A percentile compares a stretch with the other conserved stretches of the same genome.
phyloP scores from a whole-genome alignment of 352 stramenopile species.

The Globisporangium nagaii region DNA sequence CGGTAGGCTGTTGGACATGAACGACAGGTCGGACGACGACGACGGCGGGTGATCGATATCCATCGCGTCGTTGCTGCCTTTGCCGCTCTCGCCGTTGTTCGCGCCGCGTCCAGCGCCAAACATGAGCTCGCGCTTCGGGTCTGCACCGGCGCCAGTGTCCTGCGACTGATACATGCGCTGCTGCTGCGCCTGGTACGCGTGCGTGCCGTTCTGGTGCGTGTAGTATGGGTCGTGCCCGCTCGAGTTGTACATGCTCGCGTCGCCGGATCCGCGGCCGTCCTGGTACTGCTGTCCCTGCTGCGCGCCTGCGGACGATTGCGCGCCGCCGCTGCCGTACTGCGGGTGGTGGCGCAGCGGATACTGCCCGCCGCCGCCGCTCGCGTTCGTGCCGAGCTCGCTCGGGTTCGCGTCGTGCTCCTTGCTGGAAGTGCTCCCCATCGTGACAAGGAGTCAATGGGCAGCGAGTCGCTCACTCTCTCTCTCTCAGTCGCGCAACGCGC shows the following conservation, averaged over 20 bases:
- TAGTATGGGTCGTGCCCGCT: constrained; percentile 15
- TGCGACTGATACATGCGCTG: constrained; percentile 13
- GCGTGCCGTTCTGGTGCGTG: constrained; percentile 1
- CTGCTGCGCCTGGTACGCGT: constrained; percentile 4
- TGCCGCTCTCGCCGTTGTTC: not conserved
- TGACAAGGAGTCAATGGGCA: not conserved
- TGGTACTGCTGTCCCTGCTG: constrained; percentile 17
- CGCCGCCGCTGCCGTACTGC: constrained; percentile 27
- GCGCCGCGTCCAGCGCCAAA: not conserved
- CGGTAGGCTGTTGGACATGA: constrained; percentile 17
- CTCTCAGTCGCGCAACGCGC: too few relatives aligned
- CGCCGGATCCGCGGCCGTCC: constrained; percentile 7
- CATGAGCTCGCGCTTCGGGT: constrained; percentile 4
- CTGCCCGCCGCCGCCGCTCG: constrained; percentile 30
- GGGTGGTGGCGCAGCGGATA: constrained; percentile 69
- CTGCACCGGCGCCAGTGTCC: not conserved
- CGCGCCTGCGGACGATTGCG: constrained; percentile 3
- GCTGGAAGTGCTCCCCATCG: constrained; percentile 80
- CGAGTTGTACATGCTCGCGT: constrained; percentile 6
- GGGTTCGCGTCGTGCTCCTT: constrained; percentile 78
- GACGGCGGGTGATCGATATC: constrained; percentile 58
- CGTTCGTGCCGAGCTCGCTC: constrained; percentile 64
- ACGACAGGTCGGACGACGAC: constrained; percentile 23
- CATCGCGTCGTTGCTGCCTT: constrained; percentile 40
- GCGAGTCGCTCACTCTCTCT: not conserved